Evolutionary conservation across 441 rosid genomes (phyloP), one percentile per base, ranked within the genome.

Genomic region (Cnidoscolus chayamansa): DNA sequence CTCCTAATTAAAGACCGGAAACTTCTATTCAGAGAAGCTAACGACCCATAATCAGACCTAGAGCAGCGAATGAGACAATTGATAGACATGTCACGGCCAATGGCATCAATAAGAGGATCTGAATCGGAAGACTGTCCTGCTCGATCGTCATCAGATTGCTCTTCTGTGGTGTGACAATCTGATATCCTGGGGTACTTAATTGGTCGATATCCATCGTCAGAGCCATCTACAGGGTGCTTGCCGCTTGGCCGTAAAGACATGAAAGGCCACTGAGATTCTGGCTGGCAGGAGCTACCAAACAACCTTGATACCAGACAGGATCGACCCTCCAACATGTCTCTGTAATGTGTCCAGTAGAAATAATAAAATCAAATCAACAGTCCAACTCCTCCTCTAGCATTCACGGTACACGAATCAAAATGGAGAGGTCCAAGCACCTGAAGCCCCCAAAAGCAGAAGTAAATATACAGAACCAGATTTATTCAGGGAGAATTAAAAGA

Each of bases 261-360:
- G 87, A 72, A 88, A 85, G 85, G 48, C 98, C 94, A 87, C 79
- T 80, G 79, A 25, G 84, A 80, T 71, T 89, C 92, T 8, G 80
- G 77, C 76, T 85, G 86, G 83, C 96, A 85, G 80, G 94, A 84
- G 84, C 84, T 81, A 65, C 88, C 76, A 83, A 94, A 84, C 81
- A 88, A 86, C 80, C 91, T 89, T 19, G 91, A 72, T 49, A 80
- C 74, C 82, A 88, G 74, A 83, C 86, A 80, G 84, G 88, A 77
- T 76, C 87, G 86, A 43, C 88, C 88, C 82, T 94, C 96, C 84
- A 91, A 83, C 98, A 91, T 94, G 73, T 86, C 93, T 81, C 79
- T 78, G 76, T 51, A 67, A 76, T 72, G 58, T 68, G 57, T 71
- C 78, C 78, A 76, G 71, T 68, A 66, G 79, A 78, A 70, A 48